Base-by-base conservation (phyloP, 1,139 yeast genomes). In the Waltiozyma solani region DNA sequence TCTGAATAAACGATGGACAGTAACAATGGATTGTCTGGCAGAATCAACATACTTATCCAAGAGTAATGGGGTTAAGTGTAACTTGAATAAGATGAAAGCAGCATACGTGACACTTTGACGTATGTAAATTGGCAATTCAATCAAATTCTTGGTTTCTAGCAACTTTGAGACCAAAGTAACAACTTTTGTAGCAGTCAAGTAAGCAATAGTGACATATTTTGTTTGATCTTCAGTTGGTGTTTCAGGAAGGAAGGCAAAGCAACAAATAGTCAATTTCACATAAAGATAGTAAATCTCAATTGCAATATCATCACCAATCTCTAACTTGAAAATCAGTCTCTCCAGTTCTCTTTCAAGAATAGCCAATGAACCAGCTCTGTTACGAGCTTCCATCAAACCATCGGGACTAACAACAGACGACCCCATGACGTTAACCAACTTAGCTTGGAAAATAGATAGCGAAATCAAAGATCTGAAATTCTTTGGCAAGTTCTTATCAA, bases 211-310 rank as follows among this genome's bases (percentile, higher is more conserved):
- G 15, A 87, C 91, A 57, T 83, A 86, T 49, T 77, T 79, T 0
- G 86, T 82, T 59, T 85, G 96, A 59, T 84, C 95, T 50, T 82
- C 93, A 35, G 81, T 74, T 4, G 95, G 93, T 0, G 95, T 84
- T 13, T 85, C 95, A 1, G 96, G 96, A 42, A 89, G 65, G 53
- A 87, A 89, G 6, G 96, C 91, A 67, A 85, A 89, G 46, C 91
- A 78, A 56, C 95, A 85, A 40, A 89, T 73, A 76, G 84, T 82
- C 46, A 86, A 67, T 52, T 81, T 79, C 37, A 86, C 76, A 56
- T 87, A 86, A 12, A 84, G 67, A 51, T 74, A 83, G 54, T 85
- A 85, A 32, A 84, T 79, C 51, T 86, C 94, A n/a, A 85, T 78
- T 2, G 80, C 70, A 3, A 74, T 70, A 47, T 80, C 86, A 40